Percentiles rank a stretch among this genome's conserved stretches.
Evolutionary conservation across 2,329 filamentous ascomycete genomes (phyloP).

Genomic region (Fusarium pseudoanthophilum): DNA sequence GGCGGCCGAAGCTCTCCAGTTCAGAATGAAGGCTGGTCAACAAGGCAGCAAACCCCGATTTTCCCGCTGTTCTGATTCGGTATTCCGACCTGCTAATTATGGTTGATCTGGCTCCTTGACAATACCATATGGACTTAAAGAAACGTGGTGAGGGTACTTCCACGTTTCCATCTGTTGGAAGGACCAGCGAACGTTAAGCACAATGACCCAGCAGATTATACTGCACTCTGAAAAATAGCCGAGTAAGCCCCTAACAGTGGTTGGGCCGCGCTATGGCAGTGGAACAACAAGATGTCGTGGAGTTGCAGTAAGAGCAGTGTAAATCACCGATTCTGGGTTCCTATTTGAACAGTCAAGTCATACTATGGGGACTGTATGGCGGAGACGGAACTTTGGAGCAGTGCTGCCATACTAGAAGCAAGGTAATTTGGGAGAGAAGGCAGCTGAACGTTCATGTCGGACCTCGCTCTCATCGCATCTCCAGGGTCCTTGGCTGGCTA

Average conservation of each 20-base stretch:
- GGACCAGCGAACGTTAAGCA: background rate
- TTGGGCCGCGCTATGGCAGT: background rate
- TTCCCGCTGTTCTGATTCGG: background rate
- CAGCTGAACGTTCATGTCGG: conserved; percentile 6
- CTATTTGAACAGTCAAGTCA: conserved; percentile 10
- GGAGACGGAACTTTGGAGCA: background rate
- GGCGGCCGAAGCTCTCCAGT: background rate
- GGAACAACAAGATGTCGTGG: background rate
- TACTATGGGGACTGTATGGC: conserved; percentile 3
- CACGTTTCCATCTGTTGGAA: background rate
- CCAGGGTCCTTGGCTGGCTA: conserved; percentile 2
- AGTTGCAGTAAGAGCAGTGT: conserved; percentile 3
- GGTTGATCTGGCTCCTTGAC: background rate
- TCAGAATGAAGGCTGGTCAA: background rate
- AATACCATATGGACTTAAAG: background rate
- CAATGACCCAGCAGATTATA: background rate
- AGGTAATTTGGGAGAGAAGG: background rate
- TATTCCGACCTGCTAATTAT: background rate
- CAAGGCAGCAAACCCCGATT: background rate
- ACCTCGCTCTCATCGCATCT: background rate
- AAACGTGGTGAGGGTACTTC: background rate
- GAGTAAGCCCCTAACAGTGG: background rate
- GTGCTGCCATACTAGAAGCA: conserved; percentile 3
- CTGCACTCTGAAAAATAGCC: background rate
- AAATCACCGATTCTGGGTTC: background rate